Conservation (phyloP, 2,329 filamentous ascomycete genomes). For the Epichloe amarillans region DNA sequence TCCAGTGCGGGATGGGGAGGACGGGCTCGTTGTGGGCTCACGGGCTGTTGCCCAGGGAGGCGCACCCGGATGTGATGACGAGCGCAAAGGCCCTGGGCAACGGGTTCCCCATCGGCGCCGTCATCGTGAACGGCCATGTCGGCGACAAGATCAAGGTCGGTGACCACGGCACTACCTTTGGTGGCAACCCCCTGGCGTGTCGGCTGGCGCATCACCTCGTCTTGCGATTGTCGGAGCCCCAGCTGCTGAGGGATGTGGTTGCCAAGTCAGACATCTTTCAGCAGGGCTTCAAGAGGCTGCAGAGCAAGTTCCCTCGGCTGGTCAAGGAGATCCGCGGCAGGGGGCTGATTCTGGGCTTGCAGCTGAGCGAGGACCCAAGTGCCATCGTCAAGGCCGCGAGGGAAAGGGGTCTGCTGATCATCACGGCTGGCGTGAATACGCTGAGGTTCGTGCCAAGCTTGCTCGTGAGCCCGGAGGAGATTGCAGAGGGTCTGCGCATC, state of each 20-base stretch:
- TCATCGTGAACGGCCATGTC: conserved; percentile 27
- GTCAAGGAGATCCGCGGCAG: conserved; percentile 69
- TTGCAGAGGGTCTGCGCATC: conserved; percentile 62
- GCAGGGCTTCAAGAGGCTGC: conserved; percentile 33
- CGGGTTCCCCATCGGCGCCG: conserved; percentile 84
- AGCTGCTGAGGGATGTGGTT: conserved; percentile 56
- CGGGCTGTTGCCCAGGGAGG: conserved; percentile 55
- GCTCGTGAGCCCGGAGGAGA: conserved; percentile 67
- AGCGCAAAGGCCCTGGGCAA: conserved; percentile 95
- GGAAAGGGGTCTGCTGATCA: conserved; percentile 76
- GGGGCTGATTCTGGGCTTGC: conserved; percentile 76
- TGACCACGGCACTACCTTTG: conserved; percentile 90
- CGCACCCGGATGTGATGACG: conserved; percentile 87
- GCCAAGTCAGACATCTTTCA: conserved; percentile 45
- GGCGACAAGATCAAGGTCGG: conserved; percentile 38
- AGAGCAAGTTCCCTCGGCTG: conserved; percentile 46
- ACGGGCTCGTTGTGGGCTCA: conserved; percentile 92
- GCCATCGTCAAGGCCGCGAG: conserved; percentile 72
- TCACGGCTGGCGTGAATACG: conserved; percentile 87
- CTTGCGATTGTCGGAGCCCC: conserved; percentile 54
- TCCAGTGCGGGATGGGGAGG: conserved; percentile 82
- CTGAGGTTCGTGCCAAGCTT: conserved; percentile 83
- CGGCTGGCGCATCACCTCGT: conserved; percentile 81
- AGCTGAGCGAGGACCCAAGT: conserved; percentile 60
- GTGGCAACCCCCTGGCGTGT: conserved; percentile 83